phyloP scores from a whole-genome alignment of 257 asterid genomes.

The Nicotiana knightiana region DNA sequence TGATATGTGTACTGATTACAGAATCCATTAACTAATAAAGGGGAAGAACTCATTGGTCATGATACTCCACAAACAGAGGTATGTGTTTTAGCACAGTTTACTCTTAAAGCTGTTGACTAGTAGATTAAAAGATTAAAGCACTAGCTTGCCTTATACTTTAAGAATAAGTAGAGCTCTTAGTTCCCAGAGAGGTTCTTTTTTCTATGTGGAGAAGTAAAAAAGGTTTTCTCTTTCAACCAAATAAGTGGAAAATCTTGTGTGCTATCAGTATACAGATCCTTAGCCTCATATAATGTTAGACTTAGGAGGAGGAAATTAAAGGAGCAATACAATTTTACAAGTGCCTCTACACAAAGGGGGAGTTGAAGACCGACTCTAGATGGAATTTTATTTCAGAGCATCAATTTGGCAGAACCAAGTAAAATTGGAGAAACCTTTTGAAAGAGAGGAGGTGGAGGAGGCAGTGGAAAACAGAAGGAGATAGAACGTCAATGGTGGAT shows the following conservation, averaged over 20 bases:
- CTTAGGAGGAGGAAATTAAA: not conserved
- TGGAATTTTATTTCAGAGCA: not conserved
- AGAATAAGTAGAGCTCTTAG: not conserved
- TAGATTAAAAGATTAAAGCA: not conserved
- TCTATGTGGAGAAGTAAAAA: not conserved
- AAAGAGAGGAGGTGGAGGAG: not conserved
- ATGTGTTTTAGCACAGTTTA: not conserved
- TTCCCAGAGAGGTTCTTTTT: not conserved
- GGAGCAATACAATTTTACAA: not conserved
- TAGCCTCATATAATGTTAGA: not conserved
- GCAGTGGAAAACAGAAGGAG: not conserved
- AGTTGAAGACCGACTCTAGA: not conserved
- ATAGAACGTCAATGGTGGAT: not conserved
- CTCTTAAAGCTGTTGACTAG: not conserved
- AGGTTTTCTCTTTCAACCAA: not conserved
- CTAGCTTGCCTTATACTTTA: not conserved
- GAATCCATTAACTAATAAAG: constrained; percentile 63
- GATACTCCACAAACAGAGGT: constrained; percentile 56
- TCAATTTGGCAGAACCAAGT: not conserved
- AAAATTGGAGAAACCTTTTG: not conserved
- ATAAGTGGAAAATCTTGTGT: not conserved
- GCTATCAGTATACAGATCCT: not conserved
- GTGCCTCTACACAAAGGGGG: not conserved
- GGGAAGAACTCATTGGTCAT: constrained; percentile 25
- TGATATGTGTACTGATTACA: constrained; percentile 27